Percentiles rank a stretch among this genome's conserved stretches.
phyloP scores from a whole-genome alignment of 305 asterid genomes.

The Salvia sclarea region DNA sequence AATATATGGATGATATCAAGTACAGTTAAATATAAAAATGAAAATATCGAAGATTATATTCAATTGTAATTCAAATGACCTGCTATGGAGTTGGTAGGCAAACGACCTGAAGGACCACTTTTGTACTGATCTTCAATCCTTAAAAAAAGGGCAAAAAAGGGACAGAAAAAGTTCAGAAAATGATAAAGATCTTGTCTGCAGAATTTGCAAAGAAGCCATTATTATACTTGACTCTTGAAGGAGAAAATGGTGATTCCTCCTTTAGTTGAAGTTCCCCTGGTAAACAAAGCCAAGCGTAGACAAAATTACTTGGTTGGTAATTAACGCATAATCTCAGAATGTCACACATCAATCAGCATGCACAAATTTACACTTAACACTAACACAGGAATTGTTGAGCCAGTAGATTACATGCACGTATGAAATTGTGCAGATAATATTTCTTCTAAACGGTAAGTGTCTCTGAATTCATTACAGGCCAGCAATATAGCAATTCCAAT shows the following conservation, averaged over 20 bases:
- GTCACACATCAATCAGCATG: background rate
- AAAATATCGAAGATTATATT: background rate
- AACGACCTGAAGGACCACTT: conserved; percentile 61
- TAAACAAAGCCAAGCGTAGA: conserved; percentile 37
- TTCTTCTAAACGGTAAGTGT: background rate
- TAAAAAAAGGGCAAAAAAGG: conserved; percentile 3
- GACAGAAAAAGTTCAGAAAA: conserved; percentile 26
- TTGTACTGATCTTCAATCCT: conserved; percentile 74
- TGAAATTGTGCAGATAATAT: background rate
- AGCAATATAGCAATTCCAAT: background rate
- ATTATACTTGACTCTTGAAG: conserved; percentile 66
- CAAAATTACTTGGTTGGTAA: conserved; percentile 5
- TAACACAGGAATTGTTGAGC: background rate
- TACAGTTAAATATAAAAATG: background rate
- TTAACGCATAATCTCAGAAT: conserved; percentile 1
- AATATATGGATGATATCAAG: background rate
- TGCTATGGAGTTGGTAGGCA: conserved; percentile 47
- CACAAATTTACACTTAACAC: background rate
- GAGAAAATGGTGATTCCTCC: conserved; percentile 63
- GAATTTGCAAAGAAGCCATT: conserved; percentile 23
- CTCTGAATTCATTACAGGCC: background rate
- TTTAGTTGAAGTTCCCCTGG: conserved; percentile 64
- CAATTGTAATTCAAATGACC: conserved; percentile 42
- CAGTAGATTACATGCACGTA: background rate
- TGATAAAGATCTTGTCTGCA: conserved; percentile 29